Percentiles rank a stretch among this genome's conserved stretches.
Conservation (phyloP, 2,329 filamentous ascomycete species). For the Cadophora malorum region DNA sequence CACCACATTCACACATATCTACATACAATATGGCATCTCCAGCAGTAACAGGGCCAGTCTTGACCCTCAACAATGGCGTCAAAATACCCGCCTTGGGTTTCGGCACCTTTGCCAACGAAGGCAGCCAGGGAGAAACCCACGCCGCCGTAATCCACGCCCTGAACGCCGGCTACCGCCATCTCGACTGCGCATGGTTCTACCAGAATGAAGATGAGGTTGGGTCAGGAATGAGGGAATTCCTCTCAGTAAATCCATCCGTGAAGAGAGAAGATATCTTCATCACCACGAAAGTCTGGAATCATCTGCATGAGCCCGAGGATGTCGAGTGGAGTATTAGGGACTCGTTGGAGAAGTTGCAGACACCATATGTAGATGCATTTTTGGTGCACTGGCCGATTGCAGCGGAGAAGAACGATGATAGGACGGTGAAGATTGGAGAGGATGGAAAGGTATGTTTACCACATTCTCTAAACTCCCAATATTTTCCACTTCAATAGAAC, state of each 20-base stretch:
- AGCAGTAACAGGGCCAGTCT: constrained; percentile 42
- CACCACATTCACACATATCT: not conserved
- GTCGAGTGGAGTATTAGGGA: constrained; percentile 74
- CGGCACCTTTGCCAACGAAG: constrained; percentile 47
- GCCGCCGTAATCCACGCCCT: constrained; percentile 64
- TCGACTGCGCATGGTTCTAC: constrained; percentile 80
- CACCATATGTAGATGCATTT: constrained; percentile 82
- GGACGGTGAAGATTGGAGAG: constrained; percentile 60
- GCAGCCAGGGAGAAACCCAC: constrained; percentile 53
- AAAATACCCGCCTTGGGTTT: constrained; percentile 53
- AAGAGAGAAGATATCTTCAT: constrained; percentile 84
- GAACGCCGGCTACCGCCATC: constrained; percentile 67
- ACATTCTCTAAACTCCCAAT: not conserved
- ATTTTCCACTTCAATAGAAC: constrained; percentile 4
- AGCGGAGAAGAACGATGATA: constrained; percentile 78
- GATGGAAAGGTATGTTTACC: constrained; percentile 54
- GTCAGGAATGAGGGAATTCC: constrained; percentile 74
- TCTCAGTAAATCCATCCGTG: constrained; percentile 62
- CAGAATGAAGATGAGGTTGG: constrained; percentile 85
- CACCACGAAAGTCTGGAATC: constrained; percentile 85
- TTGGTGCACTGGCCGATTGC: constrained; percentile 84
- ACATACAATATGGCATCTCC: constrained; percentile 35
- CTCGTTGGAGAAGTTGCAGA: constrained; percentile 73
- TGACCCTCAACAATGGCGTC: constrained; percentile 48
- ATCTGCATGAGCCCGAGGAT: constrained; percentile 68